phyloP scores from a whole-genome alignment of 2,329 filamentous ascomycete genomes.

The Chaetomiaceae sp. region DNA sequence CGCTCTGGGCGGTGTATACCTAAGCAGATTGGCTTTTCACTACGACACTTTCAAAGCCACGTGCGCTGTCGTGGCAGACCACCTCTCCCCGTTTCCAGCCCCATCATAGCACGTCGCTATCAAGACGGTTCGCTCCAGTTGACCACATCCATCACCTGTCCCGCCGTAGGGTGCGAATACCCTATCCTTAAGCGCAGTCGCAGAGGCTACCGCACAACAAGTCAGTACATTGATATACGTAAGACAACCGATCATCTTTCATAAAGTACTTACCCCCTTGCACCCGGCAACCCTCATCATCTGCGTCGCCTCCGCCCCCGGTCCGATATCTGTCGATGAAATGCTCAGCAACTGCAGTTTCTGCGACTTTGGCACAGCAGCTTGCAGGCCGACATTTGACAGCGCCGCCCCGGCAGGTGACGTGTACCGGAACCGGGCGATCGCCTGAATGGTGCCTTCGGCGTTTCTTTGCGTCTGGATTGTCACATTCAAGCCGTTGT shows the following conservation, averaged over 20 bases:
- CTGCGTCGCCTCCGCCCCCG: conserved; percentile 81
- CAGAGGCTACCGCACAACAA: conserved; percentile 56
- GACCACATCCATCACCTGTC: conserved; percentile 81
- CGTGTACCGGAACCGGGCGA: conserved; percentile 78
- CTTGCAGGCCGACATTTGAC: conserved; percentile 77
- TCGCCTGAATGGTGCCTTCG: conserved; percentile 73
- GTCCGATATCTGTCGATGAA: conserved; percentile 69
- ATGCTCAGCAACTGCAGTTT: conserved; percentile 90
- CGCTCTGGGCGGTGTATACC: not conserved
- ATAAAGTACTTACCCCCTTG: conserved; percentile 70
- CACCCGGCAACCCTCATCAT: conserved; percentile 81
- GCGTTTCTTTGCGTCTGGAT: conserved; percentile 81
- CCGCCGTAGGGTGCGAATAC: conserved; percentile 66
- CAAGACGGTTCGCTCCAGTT: conserved; percentile 83
- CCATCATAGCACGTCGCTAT: conserved; percentile 6
- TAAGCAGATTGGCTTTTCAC: not conserved
- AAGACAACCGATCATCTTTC: not conserved
- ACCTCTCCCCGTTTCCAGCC: not conserved
- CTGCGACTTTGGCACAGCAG: conserved; percentile 93
- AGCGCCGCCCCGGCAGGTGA: conserved; percentile 60
- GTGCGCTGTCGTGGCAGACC: not conserved
- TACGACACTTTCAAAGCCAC: not conserved
- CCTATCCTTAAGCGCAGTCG: conserved; percentile 81
- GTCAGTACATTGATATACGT: conserved; percentile 23
- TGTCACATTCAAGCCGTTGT: conserved; percentile 76